Evolutionary conservation across 176 grass and related monocot genomes (phyloP).

Genomic region (Oryza nivara): DNA sequence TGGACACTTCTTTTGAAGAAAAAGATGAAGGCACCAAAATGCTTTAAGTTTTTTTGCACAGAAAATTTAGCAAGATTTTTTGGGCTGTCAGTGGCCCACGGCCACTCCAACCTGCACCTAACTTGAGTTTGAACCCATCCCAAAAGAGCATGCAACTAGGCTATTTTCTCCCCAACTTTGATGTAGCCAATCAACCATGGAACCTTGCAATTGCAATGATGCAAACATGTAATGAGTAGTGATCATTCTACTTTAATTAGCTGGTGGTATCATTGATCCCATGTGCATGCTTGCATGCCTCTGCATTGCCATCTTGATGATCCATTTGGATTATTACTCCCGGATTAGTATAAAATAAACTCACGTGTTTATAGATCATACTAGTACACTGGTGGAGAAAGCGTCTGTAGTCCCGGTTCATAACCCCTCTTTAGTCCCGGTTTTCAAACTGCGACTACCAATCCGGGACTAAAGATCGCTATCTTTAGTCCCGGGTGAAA

Average conservation of each 20-base stretch:
- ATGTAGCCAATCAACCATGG: conserved; percentile 50
- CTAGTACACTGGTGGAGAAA: no score
- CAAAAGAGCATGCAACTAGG: conserved; percentile 9
- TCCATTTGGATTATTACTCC: conserved; percentile 25
- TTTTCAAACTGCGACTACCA: no score
- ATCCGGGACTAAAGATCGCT: no score
- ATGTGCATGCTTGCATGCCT: conserved; percentile 48
- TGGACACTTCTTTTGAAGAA: conserved; percentile 52
- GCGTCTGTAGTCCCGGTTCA: no score
- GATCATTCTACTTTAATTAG: conserved; percentile 57
- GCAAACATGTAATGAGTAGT: conserved; percentile 36
- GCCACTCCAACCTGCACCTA: conserved; percentile 31
- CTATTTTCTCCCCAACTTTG: conserved; percentile 40
- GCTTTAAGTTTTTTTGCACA: conserved; percentile 45
- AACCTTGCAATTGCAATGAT: conserved; percentile 35
- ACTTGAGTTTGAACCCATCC: conserved; percentile 26
- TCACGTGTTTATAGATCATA: conserved; percentile 8
- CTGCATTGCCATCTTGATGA: conserved; percentile 4
- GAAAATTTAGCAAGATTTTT: conserved; percentile 60
- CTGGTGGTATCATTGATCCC: conserved; percentile 49
- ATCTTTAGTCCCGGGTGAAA: no score
- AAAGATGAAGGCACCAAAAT: conserved; percentile 33
- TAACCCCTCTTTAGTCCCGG: no score
- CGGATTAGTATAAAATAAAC: conserved; percentile 17
- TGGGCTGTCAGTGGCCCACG: conserved; percentile 52